Conservation (phyloP, 2,329 filamentous ascomycete species). For the Chaetomiaceae sp. region DNA sequence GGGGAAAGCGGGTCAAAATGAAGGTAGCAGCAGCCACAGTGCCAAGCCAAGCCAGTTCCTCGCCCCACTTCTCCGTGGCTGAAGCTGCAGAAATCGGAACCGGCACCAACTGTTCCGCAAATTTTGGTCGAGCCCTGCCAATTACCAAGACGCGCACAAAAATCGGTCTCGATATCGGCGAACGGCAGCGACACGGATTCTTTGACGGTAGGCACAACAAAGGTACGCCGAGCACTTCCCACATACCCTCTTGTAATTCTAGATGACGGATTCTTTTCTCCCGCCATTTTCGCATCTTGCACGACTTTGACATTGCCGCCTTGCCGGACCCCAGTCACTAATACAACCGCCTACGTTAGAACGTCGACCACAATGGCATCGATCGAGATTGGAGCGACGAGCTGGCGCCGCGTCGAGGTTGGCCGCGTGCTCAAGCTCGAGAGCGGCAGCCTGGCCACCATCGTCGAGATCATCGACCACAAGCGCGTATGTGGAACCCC, state of each 20-base stretch:
- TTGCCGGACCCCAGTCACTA: constrained; percentile 21
- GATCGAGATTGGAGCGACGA: constrained; percentile 74
- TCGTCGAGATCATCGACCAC: constrained; percentile 99
- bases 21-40: constrained; percentile 15
- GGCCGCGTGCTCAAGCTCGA: constrained; percentile 94
- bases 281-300: constrained; percentile 15
- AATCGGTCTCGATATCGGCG: constrained; percentile 29
- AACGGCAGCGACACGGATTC: constrained; percentile 28
- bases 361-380: constrained; percentile 63
- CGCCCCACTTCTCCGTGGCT: constrained; percentile 21
- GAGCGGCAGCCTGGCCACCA: constrained; percentile 80
- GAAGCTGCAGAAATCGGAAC: constrained; percentile 17
- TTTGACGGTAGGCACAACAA: constrained; percentile 29
- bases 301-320: constrained; percentile 13
- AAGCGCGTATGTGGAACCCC: constrained; percentile 79
- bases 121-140: constrained; percentile 29
- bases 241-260: constrained; percentile 11
- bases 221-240: constrained; percentile 24
- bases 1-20: neutral
- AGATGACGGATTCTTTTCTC: constrained; percentile 14
- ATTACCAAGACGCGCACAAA: constrained; percentile 29
- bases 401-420: constrained; percentile 97
- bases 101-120: constrained; percentile 27
- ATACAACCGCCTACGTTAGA: constrained; percentile 48
- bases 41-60: neutral